Evolutionary conservation across 2,329 filamentous ascomycete species (phyloP), one percentile per base, ranked within the genome.

Genomic region (Ascochyta clinopodiicola): DNA sequence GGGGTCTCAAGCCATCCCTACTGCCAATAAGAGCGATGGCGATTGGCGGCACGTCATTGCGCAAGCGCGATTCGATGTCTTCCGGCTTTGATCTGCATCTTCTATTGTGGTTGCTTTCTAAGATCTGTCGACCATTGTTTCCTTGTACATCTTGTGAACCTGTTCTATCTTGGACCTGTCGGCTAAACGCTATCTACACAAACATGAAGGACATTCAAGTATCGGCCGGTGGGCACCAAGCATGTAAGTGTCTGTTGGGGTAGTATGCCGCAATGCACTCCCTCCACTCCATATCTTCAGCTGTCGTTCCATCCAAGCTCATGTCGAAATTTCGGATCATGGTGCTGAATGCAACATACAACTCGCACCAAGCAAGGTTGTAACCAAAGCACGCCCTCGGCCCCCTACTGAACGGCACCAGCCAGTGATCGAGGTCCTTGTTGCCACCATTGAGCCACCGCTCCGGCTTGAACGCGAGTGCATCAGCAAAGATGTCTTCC

Each of bases 31-130:
- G 17, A 31, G 22, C 3, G 25, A 44, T 32, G 39, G 19, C 13
- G 47, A 52, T 21, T 59, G 56, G 56, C 32, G 48, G 21, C 32
- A 45, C 3, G 35, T 52, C n/a, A 59, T 59, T 39, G 21, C 43
- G 19, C 46, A 56, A 24, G 10, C 37, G 7, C 37, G 36, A 8
- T 59, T 48, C 9, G 56, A 59, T 29, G 56, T 59, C 1, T 59
- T 59, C 19, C 52, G 56, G 44, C 52, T 59, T 13, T 59, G 10
- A 31, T 15, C 8, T 15, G 19, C 19, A 38, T 35, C 32, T 17
- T 35, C 5, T 17, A n/a, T 35, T 35, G 15, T 35, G 10, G 32
- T 3, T 17, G 8, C n/a, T 2, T 17, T 31, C 29, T 13, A 31
- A 31, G 15, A 13, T 15, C 6, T 6, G 13, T 2, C 29, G 12